Evolutionary conservation across 2,329 filamentous ascomycete species (phyloP).

Genomic region (Fusarium miscanthi): DNA sequence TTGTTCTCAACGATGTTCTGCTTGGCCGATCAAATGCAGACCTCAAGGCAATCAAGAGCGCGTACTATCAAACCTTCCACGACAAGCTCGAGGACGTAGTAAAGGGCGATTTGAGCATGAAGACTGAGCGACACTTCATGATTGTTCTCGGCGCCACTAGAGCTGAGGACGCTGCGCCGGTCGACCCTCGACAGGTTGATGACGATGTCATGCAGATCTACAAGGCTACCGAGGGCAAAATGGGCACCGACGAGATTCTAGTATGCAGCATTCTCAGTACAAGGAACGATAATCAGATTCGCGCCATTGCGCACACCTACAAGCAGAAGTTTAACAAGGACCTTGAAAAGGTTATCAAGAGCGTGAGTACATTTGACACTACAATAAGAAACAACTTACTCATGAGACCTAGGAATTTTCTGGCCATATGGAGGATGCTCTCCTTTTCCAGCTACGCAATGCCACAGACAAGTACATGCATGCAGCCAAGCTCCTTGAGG

Average conservation of each 20-base stretch:
- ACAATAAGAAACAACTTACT: not conserved
- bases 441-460: conserved; percentile 81
- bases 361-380: conserved; percentile 55
- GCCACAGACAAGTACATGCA: conserved; percentile 85
- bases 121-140: conserved; percentile 86
- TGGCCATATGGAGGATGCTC: conserved; percentile 89
- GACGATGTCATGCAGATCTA: conserved; percentile 82
- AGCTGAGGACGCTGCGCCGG: conserved; percentile 80
- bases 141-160: conserved; percentile 81
- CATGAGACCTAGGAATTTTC: conserved; percentile 73
- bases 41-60: conserved; percentile 83
- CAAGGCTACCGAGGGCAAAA: conserved; percentile 77
- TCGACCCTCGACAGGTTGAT: conserved; percentile 79
- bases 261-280: conserved; percentile 83
- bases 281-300: conserved; percentile 83
- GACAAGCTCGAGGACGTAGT: conserved; percentile 77
- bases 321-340: conserved; percentile 75
- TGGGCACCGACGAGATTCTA: conserved; percentile 78
- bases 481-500: conserved; percentile 85
- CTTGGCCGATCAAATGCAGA: conserved; percentile 88
- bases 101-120: conserved; percentile 82
- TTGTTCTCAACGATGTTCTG: conserved; percentile 85
- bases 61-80: conserved; percentile 76
- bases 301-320: conserved; percentile 83
- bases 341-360: conserved; percentile 79